phyloP scores from a whole-genome alignment of 2,329 filamentous ascomycete species.

The Ceratocystis diversiconidia region DNA sequence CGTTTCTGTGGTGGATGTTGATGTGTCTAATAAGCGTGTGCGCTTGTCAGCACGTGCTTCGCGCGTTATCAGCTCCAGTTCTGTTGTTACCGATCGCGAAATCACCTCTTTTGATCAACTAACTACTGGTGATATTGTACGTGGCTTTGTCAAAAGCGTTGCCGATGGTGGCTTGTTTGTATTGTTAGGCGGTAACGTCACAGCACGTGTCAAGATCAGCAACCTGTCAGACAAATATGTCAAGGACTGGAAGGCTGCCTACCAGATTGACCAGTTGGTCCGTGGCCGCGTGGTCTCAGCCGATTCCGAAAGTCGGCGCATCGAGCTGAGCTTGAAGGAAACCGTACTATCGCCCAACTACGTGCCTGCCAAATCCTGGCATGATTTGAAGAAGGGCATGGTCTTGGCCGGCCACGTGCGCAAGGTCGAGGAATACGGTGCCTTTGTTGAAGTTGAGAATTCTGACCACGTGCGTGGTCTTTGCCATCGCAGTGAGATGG shows the following conservation, averaged over 20 bases:
- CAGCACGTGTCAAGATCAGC: constrained; percentile 68
- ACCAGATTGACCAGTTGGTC: constrained; percentile 79
- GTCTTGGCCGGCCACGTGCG: constrained; percentile 78
- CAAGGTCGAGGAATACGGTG: constrained; percentile 89
- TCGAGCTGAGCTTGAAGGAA: constrained; percentile 76
- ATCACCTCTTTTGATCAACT: constrained; percentile 58
- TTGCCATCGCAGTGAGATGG: constrained; percentile 85
- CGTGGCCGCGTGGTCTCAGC: constrained; percentile 69
- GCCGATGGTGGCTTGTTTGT: constrained; percentile 83
- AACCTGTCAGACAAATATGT: constrained; percentile 83
- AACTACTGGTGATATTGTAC: constrained; percentile 61
- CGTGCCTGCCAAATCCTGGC: constrained; percentile 54
- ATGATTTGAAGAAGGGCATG: constrained; percentile 67
- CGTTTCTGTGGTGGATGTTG: constrained; percentile 70
- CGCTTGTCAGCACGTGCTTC: constrained; percentile 74
- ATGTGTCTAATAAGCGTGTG: constrained; percentile 71
- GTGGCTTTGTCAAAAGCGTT: constrained; percentile 85
- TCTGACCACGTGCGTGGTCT: constrained; percentile 83
- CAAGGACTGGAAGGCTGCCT: constrained; percentile 89
- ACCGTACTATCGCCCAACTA: constrained; percentile 73
- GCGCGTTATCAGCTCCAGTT: constrained; percentile 61
- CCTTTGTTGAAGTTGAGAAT: constrained; percentile 80
- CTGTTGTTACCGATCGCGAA: constrained; percentile 68
- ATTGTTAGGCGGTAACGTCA: constrained; percentile 63
- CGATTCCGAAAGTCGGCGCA: constrained; percentile 51